A percentile compares a stretch with the other conserved stretches of the same genome.
phyloP scores from a whole-genome alignment of 2,329 filamentous ascomycete genomes.

The Sporothrix dimorphospora region DNA sequence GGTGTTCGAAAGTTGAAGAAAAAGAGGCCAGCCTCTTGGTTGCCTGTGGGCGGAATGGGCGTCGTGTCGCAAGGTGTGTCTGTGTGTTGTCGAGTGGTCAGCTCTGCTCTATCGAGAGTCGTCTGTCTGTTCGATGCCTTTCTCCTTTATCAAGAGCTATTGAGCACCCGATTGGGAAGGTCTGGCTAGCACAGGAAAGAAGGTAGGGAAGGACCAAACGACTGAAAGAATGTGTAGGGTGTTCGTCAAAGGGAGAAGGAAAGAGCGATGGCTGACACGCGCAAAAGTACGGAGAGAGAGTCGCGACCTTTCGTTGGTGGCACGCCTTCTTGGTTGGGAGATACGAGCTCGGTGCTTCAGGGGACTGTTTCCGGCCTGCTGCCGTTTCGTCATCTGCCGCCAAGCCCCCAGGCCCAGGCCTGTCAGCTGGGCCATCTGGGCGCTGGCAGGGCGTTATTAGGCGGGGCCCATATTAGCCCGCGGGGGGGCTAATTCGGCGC shows the following conservation, averaged over 20 bases:
- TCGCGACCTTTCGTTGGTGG: constrained; percentile 3
- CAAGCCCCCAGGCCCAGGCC: neutral
- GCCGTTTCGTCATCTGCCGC: constrained; percentile 22
- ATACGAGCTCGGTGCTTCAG: neutral
- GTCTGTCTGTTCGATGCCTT: neutral
- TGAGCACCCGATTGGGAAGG: constrained; percentile 32
- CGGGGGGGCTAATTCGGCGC: neutral
- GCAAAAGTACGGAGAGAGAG: too few relatives aligned
- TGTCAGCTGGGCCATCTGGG: neutral
- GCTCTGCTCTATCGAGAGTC: neutral
- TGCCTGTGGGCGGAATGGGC: neutral
- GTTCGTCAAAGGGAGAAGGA: neutral
- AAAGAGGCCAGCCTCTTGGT: constrained; percentile 23
- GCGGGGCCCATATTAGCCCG: neutral
- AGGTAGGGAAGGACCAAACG: neutral
- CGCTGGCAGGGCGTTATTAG: neutral
- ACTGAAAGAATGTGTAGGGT: neutral
- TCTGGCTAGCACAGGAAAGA: neutral
- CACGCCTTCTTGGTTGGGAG: neutral
- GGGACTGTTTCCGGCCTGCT: constrained; percentile 19
- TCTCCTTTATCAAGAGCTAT: constrained; percentile 27
- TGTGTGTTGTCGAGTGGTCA: neutral
- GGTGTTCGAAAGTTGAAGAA: neutral
- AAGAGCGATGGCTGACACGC: constrained; percentile 8
- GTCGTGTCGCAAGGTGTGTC: constrained; percentile 13